These are phyloP conservation scores for Cryphonectria nitschkei DNA, from an alignment of 2,329 filamentous ascomycete genomes.

Conservation along the genomic window DNA sequence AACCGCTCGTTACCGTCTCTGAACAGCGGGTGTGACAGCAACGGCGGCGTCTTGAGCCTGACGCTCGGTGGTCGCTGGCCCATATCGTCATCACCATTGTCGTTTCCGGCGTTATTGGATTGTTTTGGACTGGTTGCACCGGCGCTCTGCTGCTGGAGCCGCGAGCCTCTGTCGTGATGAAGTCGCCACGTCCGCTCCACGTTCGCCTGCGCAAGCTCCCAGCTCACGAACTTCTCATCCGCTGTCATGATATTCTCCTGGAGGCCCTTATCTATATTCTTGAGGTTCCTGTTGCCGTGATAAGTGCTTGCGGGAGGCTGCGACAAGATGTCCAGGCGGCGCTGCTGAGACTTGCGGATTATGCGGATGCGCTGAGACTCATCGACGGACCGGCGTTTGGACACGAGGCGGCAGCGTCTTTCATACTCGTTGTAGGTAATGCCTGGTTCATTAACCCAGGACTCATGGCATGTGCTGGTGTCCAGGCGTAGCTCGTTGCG, in stretches of 20 bases:
- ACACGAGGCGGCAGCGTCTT: no score
- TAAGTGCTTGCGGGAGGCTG: constrained; percentile 21
- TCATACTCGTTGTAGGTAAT: no score
- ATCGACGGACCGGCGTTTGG: constrained; percentile 28
- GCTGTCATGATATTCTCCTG: not conserved
- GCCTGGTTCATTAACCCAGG: no score
- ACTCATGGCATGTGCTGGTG: no score
- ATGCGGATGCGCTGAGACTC: constrained; percentile 32
- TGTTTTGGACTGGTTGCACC: not conserved
- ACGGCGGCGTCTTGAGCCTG: constrained; percentile 24
- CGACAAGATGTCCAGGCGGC: constrained; percentile 15
- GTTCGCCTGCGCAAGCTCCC: constrained; percentile 19
- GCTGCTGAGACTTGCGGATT: constrained; percentile 33
- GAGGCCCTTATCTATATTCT: not conserved
- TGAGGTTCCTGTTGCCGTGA: constrained; percentile 12
- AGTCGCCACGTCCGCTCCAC: constrained; percentile 23
- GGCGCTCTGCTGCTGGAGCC: not conserved
- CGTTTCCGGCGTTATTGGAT: not conserved
- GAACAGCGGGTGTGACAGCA: constrained; percentile 28
- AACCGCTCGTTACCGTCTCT: not conserved
- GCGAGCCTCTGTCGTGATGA: constrained; percentile 16
- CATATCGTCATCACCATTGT: not conserved
- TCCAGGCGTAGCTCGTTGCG: no score
- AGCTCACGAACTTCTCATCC: constrained; percentile 5
- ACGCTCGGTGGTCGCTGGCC: constrained; percentile 13